Base-by-base conservation (phyloP, 768 basidiomycete species). In the Boletus pseudo-olivaceus region DNA sequence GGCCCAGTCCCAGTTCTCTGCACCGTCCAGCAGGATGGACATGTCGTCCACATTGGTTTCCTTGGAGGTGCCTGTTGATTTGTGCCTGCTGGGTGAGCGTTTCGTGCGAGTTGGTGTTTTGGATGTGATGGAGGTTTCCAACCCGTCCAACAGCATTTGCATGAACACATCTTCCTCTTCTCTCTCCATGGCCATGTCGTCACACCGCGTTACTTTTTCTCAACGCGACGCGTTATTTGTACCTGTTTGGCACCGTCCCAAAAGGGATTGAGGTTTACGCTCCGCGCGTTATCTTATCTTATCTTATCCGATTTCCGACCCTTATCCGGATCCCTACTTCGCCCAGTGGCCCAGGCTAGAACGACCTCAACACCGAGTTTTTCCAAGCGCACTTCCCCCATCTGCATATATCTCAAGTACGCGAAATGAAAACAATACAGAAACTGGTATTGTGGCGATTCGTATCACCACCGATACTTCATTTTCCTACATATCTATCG, bases 1-100 rank as follows among this genome's bases (percentile, higher is more conserved):
- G 32, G 79, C 74, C 80, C 85, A 83, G 58, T 90, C 84, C 84
- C 87, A 87, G 35, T 78, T 73, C 61, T 86, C 87, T 1, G 82
- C 82, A 0, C 85, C 88, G 29, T 84, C 80, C n/a, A 86, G 62
- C 14, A 88, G 73, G 4, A 70, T 63, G 3, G 70, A 64, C 30
- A 85, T 60, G 55, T 85, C 81, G 27, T 39, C 37, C 6, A 4
- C 53, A 23, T 48, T 30, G 26, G 30, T 59, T 62, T 70, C 32
- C 53, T 53, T 51, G 53, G 60, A 19, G 6, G 12, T 0, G 7
- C 10, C n/a, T 20, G 23, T 5, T 9, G 32, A 47, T 53, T 47
- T 12, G 34, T 2, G 46, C 47, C 58, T 73, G 62, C 53, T 58
- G 48, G 51, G 77, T 65, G 42, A 72, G 62, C 32, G 40, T 41